These are phyloP conservation scores for Aegilops longissima DNA, from an alignment of 176 grass and related monocot genomes.

Conservation along the genomic window DNA sequence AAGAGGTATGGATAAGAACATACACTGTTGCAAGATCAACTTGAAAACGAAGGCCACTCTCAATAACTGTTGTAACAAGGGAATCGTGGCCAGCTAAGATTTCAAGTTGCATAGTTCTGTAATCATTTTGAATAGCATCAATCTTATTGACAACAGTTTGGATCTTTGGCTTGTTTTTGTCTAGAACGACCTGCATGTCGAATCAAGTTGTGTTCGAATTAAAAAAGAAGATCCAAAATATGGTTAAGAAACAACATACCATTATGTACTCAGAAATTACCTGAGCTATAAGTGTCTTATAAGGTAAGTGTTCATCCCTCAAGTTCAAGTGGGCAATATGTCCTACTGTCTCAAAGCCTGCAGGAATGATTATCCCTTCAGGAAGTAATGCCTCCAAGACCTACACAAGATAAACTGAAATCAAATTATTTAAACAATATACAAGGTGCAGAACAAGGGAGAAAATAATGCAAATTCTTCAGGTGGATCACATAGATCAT, in stretches of 20 bases:
- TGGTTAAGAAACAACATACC: background rate
- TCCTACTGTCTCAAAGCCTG: constrained; percentile 87
- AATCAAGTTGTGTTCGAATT: constrained; percentile 8
- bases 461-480: background rate
- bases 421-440: constrained; percentile 30
- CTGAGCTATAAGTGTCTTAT: constrained; percentile 84
- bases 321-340: constrained; percentile 94
- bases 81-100: constrained; percentile 81
- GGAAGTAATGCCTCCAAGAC: constrained; percentile 81
- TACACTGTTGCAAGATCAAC: constrained; percentile 84
- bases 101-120: constrained; percentile 94
- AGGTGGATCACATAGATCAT: background rate
- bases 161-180: constrained; percentile 95
- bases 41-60: constrained; percentile 80
- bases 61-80: constrained; percentile 67
- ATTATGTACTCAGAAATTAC: constrained; percentile 35
- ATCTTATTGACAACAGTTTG: constrained; percentile 88
- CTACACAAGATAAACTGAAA: constrained; percentile 47
- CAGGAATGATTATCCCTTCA: constrained; percentile 68
- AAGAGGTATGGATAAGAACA: constrained; percentile 21
- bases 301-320: constrained; percentile 73
- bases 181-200: constrained; percentile 70
- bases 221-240: constrained; percentile 24
- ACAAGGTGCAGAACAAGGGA: constrained; percentile 19
- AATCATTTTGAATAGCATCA: constrained; percentile 85